Evolutionary conservation across 176 grass and related monocot species (phyloP), one percentile per base, ranked within the genome.

Genomic region (Carex myosuroides): DNA sequence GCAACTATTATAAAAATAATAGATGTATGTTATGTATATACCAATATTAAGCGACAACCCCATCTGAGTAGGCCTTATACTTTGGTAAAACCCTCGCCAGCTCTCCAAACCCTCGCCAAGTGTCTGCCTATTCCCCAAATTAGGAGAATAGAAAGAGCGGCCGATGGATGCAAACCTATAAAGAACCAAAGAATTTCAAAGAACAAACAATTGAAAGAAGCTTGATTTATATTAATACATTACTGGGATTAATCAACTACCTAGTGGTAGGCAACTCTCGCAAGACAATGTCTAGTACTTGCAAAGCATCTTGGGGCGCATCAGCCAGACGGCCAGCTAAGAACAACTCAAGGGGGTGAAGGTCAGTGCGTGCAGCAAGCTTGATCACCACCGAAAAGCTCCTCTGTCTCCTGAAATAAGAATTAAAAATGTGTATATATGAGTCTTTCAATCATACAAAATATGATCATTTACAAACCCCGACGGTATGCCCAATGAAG

Each of bases 61-160:
- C 95, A 97, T 97, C 24, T 97, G 95, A 68, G 92, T 97, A 79
- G 95, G 95, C 3, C 95, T 87, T 63, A 97, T 92, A 85, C 92
- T 97, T 87, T 98, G 95, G 54, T 98, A 97, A 91, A 97, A 97
- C 5, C 95, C 95, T 5, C 87, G 87, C 95, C 95, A 97, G 63
- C 91, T 90, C 85, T 98, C 95, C n/a, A 98, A 84, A 17, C 95
- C 95, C 39, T 98, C 95, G 4, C 95, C 95, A 64, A 98, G 95
- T 0, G 86, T 86, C 32, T 92, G 91, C 64, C 85, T 86, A 82
- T 79, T 93, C 4, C 95, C 95, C 5, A 98, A 79, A 80, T 83
- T 30, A 81, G 95, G 91, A 21, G 90, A 94, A 89, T 91, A 98
- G 73, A 98, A 98, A 3, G 92, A 94, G 2, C 92, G 91, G 16